These are phyloP conservation scores for Solanum sparsipilum DNA, from an alignment of 257 asterid species.

Conservation along the genomic window DNA sequence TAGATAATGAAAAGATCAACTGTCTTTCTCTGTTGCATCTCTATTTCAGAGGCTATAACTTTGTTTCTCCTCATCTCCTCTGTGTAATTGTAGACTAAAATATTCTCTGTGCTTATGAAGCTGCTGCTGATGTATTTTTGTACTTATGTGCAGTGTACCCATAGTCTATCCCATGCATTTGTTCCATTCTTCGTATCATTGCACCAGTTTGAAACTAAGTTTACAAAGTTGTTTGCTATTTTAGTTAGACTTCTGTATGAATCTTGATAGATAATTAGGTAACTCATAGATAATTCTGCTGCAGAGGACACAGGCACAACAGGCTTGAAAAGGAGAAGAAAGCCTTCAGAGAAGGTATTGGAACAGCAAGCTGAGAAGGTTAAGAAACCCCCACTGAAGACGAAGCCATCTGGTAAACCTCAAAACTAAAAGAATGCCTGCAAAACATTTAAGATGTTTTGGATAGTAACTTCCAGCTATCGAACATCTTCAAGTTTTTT, in stretches of 20 bases:
- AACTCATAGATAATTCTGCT: slow-evolving; percentile 25
- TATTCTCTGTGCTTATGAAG: background rate
- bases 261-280: background rate
- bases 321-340: slow-evolving; percentile 46
- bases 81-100: background rate
- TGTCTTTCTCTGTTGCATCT: background rate
- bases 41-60: background rate
- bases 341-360: slow-evolving; percentile 61
- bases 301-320: slow-evolving; percentile 68
- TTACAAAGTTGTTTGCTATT: background rate
- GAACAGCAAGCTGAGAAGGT: slow-evolving; percentile 43
- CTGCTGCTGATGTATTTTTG: background rate
- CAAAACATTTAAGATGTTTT: background rate
- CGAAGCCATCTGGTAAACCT: slow-evolving; percentile 29
- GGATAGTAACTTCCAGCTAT: background rate
- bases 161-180: background rate
- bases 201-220: background rate
- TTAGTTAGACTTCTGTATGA: background rate
- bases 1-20: background rate
- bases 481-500: background rate
- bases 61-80: background rate
- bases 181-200: background rate
- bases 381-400: slow-evolving; percentile 36
- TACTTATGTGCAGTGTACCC: background rate
- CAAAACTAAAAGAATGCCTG: slow-evolving; percentile 4